Percentiles rank a stretch among this genome's conserved stretches.
These are phyloP conservation scores for Cordyceps militaris DNA, from an alignment of 2,329 filamentous ascomycete genomes.

Conservation along the genomic window DNA sequence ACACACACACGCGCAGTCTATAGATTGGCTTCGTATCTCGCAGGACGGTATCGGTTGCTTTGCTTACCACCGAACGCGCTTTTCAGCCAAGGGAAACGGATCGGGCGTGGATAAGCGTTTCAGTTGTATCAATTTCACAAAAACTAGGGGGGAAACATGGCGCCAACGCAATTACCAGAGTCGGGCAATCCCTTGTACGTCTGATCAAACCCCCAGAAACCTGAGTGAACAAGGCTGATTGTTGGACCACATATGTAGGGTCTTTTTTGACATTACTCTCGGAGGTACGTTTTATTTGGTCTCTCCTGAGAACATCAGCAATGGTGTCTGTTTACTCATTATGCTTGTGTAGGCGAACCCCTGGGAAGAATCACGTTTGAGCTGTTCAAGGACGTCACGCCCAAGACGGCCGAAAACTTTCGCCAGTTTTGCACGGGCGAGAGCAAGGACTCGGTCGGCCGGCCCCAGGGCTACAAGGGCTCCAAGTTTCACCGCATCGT, in stretches of 20 bases:
- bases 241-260: too few relatives aligned
- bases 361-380: constrained; percentile 86
- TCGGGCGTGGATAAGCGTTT: too few relatives aligned
- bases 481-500: constrained; percentile 92
- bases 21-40: too few relatives aligned
- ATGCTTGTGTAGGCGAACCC: constrained; percentile 58
- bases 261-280: constrained; percentile 73
- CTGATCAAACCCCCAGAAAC: constrained; percentile 1
- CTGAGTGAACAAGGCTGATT: too few relatives aligned
- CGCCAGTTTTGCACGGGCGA: constrained; percentile 95
- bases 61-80: too few relatives aligned
- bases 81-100: too few relatives aligned
- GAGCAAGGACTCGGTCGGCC: constrained; percentile 67
- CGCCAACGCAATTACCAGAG: constrained; percentile 39
- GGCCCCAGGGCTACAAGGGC: constrained; percentile 88
- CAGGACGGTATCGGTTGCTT: too few relatives aligned
- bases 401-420: constrained; percentile 92
- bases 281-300: constrained; percentile 50
- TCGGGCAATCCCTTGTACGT: constrained; percentile 43
- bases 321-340: too few relatives aligned
- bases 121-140: too few relatives aligned
- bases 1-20: neutral
- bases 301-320: neutral
- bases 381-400: constrained; percentile 77
- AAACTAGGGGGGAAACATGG: constrained; percentile 24